These are phyloP conservation scores for Trichoderma oligosporum DNA, from an alignment of 2,329 filamentous ascomycete species.

Conservation along the genomic window DNA sequence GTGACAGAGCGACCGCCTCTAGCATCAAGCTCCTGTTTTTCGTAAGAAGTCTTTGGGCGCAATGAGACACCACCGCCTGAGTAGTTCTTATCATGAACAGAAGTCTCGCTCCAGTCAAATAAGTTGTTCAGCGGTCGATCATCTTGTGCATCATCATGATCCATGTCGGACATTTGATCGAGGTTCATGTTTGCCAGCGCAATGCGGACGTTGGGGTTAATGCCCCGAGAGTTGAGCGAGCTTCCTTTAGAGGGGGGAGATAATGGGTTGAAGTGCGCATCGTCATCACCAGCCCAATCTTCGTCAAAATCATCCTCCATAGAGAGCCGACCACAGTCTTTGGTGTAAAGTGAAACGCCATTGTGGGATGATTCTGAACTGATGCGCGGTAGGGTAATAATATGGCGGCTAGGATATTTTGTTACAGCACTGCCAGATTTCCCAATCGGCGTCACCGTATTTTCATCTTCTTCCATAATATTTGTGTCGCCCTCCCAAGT, in stretches of 20 bases:
- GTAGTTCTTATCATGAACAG: conserved; percentile 58
- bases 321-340: conserved; percentile 50
- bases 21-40: conserved; percentile 67
- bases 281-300: conserved; percentile 57
- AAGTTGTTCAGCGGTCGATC: conserved; percentile 63
- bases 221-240: conserved; percentile 51
- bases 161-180: conserved; percentile 35
- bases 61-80: conserved; percentile 54
- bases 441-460: conserved; percentile 48
- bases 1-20: conserved; percentile 65
- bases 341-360: conserved; percentile 34
- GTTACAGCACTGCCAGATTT: conserved; percentile 32
- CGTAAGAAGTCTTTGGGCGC: conserved; percentile 70
- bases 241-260: conserved; percentile 52
- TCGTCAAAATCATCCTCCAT: conserved; percentile 61
- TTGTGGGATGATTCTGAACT: conserved; percentile 31
- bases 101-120: conserved; percentile 74
- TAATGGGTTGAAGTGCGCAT: conserved; percentile 51
- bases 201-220: conserved; percentile 51
- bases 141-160: conserved; percentile 21
- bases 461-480: conserved; percentile 63
- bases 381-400: conserved; percentile 27
- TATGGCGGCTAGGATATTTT: conserved; percentile 16
- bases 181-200: conserved; percentile 53
- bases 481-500: conserved; percentile 53